Base-by-base conservation (phyloP, 2,329 filamentous ascomycete genomes). In the Calonectria crousiana region DNA sequence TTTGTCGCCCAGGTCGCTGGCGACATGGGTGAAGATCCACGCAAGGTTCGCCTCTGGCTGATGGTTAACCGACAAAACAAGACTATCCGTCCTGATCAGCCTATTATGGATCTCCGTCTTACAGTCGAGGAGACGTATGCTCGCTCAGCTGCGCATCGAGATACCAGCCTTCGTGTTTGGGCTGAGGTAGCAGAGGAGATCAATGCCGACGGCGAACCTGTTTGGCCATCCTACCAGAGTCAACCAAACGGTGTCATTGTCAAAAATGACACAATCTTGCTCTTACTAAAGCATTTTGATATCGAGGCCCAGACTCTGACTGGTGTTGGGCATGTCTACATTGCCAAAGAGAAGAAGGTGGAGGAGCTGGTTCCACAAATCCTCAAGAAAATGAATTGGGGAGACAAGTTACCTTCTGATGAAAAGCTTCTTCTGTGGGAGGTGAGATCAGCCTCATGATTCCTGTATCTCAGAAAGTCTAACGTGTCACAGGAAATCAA, bases 11-110 rank as follows among this genome's bases (percentile, higher is more conserved):
- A 90, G 28, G 89, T 98, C 74, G 95, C 94, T 0, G 85, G 91
- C 49, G 94, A 98, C 71, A 88, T 94, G 65, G 89, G 88, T 0
- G 85, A 94, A 65, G 92, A 96, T 56, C 88, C 93, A 0, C 92
- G 92, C 71, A 90, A 91, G 75, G 86, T 98, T 30, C 92, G 97
- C 28, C 90, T 98, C 23, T 99, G 97, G 97, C 92, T 95, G 69
- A 98, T 99, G 96, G 97, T 99, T 1, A 98, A 98, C 82, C 93
- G 97, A 14, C 97, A 99, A 84, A 99, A 99, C 83, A 98, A 98
- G 85, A 99, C 97, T 0, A 93, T 95, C 47, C 92, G 97, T 23
- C 97, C 97, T 0, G 97, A 99, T 82, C 93, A 95, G 73, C 95
- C 95, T 0, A 92, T 99, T 64, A 91, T 91, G 83, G 95, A 98